A percentile compares a stretch with the other conserved stretches of the same genome.
Conservation (phyloP, 768 basidiomycete genomes). For the Porphyrellus cyaneotinctus region DNA sequence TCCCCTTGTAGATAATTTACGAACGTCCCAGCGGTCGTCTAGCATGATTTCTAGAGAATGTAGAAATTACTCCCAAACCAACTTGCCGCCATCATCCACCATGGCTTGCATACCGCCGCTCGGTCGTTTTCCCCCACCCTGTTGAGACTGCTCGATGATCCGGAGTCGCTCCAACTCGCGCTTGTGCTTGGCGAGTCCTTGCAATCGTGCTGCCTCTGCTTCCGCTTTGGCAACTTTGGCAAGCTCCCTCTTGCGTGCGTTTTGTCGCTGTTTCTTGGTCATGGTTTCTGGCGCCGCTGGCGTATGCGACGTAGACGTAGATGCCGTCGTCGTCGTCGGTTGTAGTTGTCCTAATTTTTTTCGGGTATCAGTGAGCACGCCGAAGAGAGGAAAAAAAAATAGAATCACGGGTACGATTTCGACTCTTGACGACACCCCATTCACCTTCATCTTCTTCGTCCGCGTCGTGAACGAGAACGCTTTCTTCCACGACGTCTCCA, state of each 20-base stretch:
- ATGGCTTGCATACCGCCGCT: conserved; percentile 61
- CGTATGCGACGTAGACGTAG: conserved; percentile 8
- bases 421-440: conserved; percentile 73
- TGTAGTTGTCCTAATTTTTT: conserved; percentile 13
- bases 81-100: conserved; percentile 53
- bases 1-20: conserved; percentile 22
- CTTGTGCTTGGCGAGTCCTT: conserved; percentile 53
- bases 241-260: conserved; percentile 54
- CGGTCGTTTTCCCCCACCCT: conserved; percentile 25
- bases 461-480: conserved; percentile 47
- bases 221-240: conserved; percentile 55
- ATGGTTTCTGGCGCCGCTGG: conserved; percentile 41
- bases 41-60: conserved; percentile 3
- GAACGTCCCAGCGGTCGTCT: conserved; percentile 1
- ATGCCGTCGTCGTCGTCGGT: conserved; percentile 10
- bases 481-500: conserved; percentile 51
- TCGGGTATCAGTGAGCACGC: not conserved
- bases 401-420: conserved; percentile 41
- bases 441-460: conserved; percentile 71
- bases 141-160: conserved; percentile 43
- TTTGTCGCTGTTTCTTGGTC: conserved; percentile 70
- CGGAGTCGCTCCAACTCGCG: conserved; percentile 52
- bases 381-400: not conserved
- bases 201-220: conserved; percentile 48
- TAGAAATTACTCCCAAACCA: conserved; percentile 47